Evolutionary conservation across 2,329 filamentous ascomycete species (phyloP).

Genomic region (Aspergillus unguis): DNA sequence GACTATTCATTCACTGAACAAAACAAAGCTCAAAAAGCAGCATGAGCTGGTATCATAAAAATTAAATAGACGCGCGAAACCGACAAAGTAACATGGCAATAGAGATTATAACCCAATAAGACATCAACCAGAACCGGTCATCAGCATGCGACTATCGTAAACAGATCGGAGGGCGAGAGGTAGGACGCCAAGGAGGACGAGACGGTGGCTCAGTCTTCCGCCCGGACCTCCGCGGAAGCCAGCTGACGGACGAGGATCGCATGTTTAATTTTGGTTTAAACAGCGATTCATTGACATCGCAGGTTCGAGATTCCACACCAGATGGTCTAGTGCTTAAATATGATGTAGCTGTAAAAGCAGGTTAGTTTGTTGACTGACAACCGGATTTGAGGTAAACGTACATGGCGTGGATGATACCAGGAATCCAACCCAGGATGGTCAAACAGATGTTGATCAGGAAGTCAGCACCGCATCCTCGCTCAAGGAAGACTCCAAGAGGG

Average conservation of each 20-base stretch:
- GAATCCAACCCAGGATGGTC: conserved; percentile 73
- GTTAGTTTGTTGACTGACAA: conserved; percentile 13
- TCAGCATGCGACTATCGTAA: conserved; percentile 11
- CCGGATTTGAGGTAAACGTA: conserved; percentile 48
- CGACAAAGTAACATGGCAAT: conserved; percentile 21
- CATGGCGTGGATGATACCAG: conserved; percentile 87
- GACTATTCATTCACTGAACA: conserved; percentile 25
- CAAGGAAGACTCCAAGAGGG: conserved; percentile 88
- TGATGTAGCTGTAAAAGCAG: conserved; percentile 63
- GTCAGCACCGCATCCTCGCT: conserved; percentile 83
- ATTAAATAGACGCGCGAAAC: conserved; percentile 20
- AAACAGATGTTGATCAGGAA: conserved; percentile 90
- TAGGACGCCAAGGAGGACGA: conserved; percentile 22
- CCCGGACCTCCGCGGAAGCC: conserved; percentile 31
- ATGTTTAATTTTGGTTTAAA: conserved; percentile 10
- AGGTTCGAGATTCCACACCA: background rate
- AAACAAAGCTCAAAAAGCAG: conserved; percentile 28
- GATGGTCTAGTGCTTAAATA: conserved; percentile 72
- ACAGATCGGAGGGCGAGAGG: background rate
- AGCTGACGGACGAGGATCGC: conserved; percentile 16
- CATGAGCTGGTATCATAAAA: conserved; percentile 41
- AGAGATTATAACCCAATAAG: conserved; percentile 12
- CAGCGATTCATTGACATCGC: conserved; percentile 5
- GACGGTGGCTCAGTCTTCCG: conserved; percentile 22
- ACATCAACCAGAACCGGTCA: conserved; percentile 15